Percentiles rank a stretch among this genome's conserved stretches.
These are phyloP conservation scores for Phytophthora syringae DNA, from an alignment of 352 stramenopile species.

Conservation along the genomic window DNA sequence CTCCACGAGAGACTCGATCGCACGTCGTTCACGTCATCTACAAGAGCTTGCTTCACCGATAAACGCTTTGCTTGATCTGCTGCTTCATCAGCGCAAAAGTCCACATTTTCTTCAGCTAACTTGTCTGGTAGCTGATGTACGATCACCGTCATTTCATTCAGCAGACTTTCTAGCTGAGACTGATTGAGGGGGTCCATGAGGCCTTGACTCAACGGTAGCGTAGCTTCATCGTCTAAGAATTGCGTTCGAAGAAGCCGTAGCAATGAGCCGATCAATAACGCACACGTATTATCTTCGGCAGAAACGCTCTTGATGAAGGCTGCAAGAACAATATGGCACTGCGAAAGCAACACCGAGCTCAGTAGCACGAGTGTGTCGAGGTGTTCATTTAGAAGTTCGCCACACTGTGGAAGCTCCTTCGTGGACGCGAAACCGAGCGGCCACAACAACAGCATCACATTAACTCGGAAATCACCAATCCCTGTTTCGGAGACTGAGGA, in stretches of 20 bases:
- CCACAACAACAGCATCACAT: slow-evolving; percentile 45
- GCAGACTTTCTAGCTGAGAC: slow-evolving; percentile 21
- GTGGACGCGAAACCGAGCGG: slow-evolving; percentile 42
- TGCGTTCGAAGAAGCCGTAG: slow-evolving; percentile 19
- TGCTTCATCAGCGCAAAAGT: neutral
- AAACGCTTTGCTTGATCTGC: neutral
- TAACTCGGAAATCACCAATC: slow-evolving; percentile 18
- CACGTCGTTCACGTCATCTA: slow-evolving; percentile 28
- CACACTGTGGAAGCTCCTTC: slow-evolving; percentile 37
- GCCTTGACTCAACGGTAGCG: slow-evolving; percentile 3
- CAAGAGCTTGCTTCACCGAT: slow-evolving; percentile 35
- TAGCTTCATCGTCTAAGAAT: slow-evolving; percentile 23
- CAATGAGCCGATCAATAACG: slow-evolving; percentile 11
- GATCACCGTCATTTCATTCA: slow-evolving; percentile 25
- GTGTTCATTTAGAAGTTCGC: slow-evolving; percentile 57
- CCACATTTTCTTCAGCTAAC: neutral
- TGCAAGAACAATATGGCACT: slow-evolving; percentile 44
- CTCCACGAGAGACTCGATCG: slow-evolving; percentile 33
- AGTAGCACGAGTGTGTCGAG: slow-evolving; percentile 50
- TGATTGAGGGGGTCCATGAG: slow-evolving; percentile 28
- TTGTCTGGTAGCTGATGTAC: slow-evolving; percentile 4
- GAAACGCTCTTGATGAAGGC: neutral
- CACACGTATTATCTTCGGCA: neutral
- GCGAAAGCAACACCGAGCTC: slow-evolving; percentile 48
- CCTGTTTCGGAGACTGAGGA: neutral